Conservation (phyloP, 2,329 filamentous ascomycete genomes). For the Pyrenophora seminiperda region DNA sequence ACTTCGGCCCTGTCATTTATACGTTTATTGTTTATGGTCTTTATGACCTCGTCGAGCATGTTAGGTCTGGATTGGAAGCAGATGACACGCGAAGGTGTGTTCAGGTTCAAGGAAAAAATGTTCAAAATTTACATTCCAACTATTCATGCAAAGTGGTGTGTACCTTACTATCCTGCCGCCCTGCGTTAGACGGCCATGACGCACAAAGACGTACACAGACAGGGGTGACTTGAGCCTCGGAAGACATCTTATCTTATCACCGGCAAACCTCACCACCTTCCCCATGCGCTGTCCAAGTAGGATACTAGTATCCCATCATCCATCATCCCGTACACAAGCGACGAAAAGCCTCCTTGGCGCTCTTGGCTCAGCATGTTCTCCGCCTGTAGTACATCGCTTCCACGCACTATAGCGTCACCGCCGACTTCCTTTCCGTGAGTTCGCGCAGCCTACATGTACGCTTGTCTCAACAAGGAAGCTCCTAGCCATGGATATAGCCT, state of each 20-base stretch:
- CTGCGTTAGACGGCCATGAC: too few relatives aligned
- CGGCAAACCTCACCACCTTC: conserved; percentile 10
- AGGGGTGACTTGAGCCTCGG: background rate
- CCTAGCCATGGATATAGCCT: conserved; percentile 11
- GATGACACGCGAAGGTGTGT: background rate
- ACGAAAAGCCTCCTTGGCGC: conserved; percentile 21
- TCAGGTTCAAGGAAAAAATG: too few relatives aligned
- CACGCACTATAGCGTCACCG: conserved; percentile 23
- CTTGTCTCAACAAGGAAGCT: conserved; percentile 36
- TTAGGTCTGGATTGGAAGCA: background rate
- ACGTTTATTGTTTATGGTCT: background rate
- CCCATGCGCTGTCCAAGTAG: conserved; percentile 2
- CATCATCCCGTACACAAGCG: conserved; percentile 6
- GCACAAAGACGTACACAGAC: too few relatives aligned
- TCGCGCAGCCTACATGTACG: conserved; percentile 14
- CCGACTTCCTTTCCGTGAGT: conserved; percentile 11
- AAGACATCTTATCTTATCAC: conserved; percentile 1
- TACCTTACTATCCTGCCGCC: too few relatives aligned
- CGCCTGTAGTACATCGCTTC: conserved; percentile 15
- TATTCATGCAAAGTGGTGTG: too few relatives aligned
- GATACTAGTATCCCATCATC: background rate
- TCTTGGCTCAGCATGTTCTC: conserved; percentile 30
- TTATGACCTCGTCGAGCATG: background rate
- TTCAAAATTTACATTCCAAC: too few relatives aligned
- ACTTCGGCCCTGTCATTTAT: background rate